phyloP scores from a whole-genome alignment of 768 basidiomycete genomes.

The Podaxis rugospora region DNA sequence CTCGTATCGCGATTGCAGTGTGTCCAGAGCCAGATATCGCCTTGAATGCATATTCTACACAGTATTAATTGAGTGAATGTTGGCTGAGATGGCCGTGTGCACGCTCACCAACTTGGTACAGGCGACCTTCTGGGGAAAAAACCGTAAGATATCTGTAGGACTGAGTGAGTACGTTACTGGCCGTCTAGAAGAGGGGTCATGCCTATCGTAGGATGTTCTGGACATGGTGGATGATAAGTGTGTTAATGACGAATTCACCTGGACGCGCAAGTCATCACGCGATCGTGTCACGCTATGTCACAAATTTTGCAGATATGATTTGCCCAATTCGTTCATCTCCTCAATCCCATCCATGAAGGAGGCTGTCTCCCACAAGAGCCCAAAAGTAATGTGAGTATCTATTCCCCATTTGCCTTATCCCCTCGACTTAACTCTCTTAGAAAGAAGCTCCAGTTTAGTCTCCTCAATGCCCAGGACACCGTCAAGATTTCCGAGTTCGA shows the following conservation, averaged over 20 bases:
- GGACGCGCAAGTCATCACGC: slow-evolving; percentile 54
- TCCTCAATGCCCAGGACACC: slow-evolving; percentile 91
- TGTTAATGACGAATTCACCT: slow-evolving; percentile 16
- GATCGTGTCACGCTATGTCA: slow-evolving; percentile 22
- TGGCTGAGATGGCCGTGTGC: background rate
- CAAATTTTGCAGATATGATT: slow-evolving; percentile 9
- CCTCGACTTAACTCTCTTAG: slow-evolving; percentile 35
- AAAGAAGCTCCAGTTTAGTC: slow-evolving; percentile 94
- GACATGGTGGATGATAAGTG: slow-evolving; percentile 60
- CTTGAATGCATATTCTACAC: slow-evolving; percentile 96
- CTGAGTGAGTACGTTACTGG: background rate
- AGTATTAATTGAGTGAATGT: slow-evolving; percentile 3
- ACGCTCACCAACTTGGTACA: slow-evolving; percentile 95
- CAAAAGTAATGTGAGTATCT: slow-evolving; percentile 73
- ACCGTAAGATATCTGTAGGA: slow-evolving; percentile 84
- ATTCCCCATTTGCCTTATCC: background rate
- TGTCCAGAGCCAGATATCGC: slow-evolving; percentile 97
- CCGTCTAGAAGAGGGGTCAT: background rate
- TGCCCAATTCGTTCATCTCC: slow-evolving; percentile 4
- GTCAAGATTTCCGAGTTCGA: slow-evolving; percentile 96
- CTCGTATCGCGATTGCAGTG: slow-evolving; percentile 88
- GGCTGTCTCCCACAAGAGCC: slow-evolving; percentile 70
- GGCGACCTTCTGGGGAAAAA: slow-evolving; percentile 93
- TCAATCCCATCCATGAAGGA: slow-evolving; percentile 63
- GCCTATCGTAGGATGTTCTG: slow-evolving; percentile 92